A percentile compares a stretch with the other conserved stretches of the same genome.
phyloP scores from a whole-genome alignment of 2,329 filamentous ascomycete genomes.

The Gaeumannomyces tritici region DNA sequence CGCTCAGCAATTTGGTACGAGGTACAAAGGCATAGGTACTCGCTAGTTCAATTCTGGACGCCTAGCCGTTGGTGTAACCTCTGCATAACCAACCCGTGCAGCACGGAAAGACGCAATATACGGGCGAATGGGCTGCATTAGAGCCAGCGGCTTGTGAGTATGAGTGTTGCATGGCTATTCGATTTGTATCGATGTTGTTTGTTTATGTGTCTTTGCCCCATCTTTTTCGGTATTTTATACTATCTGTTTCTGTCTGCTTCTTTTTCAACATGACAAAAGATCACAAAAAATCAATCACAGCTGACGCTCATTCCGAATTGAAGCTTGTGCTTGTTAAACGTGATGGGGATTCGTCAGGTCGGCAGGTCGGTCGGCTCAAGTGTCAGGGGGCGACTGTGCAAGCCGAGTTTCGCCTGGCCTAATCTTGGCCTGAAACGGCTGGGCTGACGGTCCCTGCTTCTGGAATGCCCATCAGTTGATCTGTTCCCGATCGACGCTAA shows the following conservation, averaged over 20 bases:
- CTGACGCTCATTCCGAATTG: too few species aligned
- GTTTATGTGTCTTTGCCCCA: too few species aligned
- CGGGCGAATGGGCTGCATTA: not conserved
- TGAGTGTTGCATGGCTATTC: not conserved
- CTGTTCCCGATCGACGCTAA: conserved; percentile 3
- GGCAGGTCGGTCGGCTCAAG: not conserved
- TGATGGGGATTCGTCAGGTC: not conserved
- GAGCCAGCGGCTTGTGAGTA: not conserved
- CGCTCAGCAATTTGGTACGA: too few species aligned
- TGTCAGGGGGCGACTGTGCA: not conserved
- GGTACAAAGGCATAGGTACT: not conserved
- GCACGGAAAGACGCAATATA: not conserved
- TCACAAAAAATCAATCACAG: not conserved
- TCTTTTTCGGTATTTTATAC: too few species aligned
- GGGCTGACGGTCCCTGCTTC: not conserved
- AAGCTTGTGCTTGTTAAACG: not conserved
- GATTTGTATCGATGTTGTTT: not conserved
- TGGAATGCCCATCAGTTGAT: conserved; percentile 1
- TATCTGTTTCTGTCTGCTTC: not conserved
- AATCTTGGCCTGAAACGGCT: not conserved
- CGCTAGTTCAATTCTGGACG: not conserved
- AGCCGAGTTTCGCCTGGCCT: not conserved
- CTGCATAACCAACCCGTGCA: not conserved
- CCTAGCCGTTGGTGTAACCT: not conserved
- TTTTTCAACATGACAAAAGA: not conserved